Evolutionary conservation across 768 basidiomycete genomes (phyloP).

Genomic region (Phaeotremella fagi): DNA sequence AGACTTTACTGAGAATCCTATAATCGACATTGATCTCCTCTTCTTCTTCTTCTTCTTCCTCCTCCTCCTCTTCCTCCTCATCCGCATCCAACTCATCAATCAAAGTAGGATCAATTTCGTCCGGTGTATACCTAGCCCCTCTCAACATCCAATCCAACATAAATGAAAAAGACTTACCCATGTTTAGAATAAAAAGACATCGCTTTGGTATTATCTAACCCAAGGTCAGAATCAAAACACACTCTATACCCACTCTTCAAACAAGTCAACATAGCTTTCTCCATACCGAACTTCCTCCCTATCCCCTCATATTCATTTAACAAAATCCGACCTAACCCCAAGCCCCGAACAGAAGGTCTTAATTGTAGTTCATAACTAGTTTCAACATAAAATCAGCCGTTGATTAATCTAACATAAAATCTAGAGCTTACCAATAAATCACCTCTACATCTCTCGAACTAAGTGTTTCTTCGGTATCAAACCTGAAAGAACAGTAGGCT

Average conservation of each 20-base stretch:
- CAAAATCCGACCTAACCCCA: slow-evolving; percentile 19
- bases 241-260: slow-evolving; percentile 24
- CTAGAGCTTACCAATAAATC: slow-evolving; percentile 33
- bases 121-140: slow-evolving; percentile 22
- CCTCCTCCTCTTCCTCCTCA: slow-evolving; percentile 3
- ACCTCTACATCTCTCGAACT: slow-evolving; percentile 26
- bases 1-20: slow-evolving; percentile 25
- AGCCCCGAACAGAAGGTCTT: slow-evolving; percentile 1
- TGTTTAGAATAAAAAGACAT: slow-evolving; percentile 26
- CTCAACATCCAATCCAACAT: not conserved
- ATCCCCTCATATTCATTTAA: slow-evolving; percentile 21
- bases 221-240: not conserved
- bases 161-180: slow-evolving; percentile 15
- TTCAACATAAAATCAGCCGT: not conserved
- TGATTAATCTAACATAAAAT: not conserved
- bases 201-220: slow-evolving; percentile 24
- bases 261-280: slow-evolving; percentile 36
- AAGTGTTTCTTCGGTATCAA: slow-evolving; percentile 38
- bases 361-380: slow-evolving; percentile 38
- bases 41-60: not conserved
- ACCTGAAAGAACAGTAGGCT: slow-evolving; percentile 35
- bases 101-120: slow-evolving; percentile 38
- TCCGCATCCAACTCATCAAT: slow-evolving; percentile 20
- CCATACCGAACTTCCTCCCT: slow-evolving; percentile 21
- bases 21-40: slow-evolving; percentile 13